Conservation (phyloP, 2,329 filamentous ascomycete genomes). For the Aureobasidium musti region DNA sequence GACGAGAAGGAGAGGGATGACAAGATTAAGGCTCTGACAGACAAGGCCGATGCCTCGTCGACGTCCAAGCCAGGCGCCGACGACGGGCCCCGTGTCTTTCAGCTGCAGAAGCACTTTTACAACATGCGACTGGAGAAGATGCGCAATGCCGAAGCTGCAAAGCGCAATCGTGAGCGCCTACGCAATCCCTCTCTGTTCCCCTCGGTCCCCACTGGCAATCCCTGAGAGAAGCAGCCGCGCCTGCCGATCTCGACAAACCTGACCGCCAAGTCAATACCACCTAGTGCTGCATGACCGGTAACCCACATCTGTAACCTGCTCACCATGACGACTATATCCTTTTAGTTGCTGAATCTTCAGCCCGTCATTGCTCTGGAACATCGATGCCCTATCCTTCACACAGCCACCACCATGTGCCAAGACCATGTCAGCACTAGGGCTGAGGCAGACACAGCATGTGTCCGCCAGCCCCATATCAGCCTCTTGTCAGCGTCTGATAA, state of each 20-base stretch:
- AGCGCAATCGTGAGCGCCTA: constrained; percentile 76
- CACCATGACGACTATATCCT: background rate
- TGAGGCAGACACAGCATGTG: background rate
- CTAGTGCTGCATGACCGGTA: background rate
- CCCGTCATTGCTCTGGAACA: background rate
- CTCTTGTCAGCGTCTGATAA: constrained; percentile 8
- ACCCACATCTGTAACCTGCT: background rate
- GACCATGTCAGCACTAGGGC: constrained; percentile 14
- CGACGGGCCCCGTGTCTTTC: constrained; percentile 77
- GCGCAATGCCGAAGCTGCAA: constrained; percentile 74
- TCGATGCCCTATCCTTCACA: background rate
- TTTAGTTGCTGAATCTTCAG: background rate
- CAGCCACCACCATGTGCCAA: constrained; percentile 15
- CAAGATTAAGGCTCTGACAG: constrained; percentile 56
- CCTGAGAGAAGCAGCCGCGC: background rate
- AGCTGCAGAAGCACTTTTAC: constrained; percentile 81
- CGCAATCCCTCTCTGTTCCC: constrained; percentile 80
- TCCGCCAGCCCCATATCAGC: background rate
- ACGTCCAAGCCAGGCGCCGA: constrained; percentile 48
- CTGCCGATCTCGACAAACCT: too few relatives aligned
- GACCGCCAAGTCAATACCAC: background rate
- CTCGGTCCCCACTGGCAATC: constrained; percentile 68
- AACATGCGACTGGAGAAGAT: constrained; percentile 80
- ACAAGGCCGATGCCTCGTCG: constrained; percentile 37
- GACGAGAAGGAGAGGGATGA: constrained; percentile 64